Evolutionary conservation across 2,329 filamentous ascomycete species (phyloP).

Genomic region (Fusarium sp.): DNA sequence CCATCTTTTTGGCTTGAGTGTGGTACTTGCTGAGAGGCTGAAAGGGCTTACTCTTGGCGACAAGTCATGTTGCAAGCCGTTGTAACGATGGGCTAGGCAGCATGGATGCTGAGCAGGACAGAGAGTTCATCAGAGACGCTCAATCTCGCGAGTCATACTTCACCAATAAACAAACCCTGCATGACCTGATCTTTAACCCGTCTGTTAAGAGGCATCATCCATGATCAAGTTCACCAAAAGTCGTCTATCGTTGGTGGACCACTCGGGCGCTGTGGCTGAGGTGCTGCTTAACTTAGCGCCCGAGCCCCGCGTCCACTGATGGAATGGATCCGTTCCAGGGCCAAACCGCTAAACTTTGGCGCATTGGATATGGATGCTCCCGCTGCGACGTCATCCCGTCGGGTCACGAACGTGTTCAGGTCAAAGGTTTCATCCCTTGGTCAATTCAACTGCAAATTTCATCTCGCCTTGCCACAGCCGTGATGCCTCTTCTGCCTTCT

Average conservation of each 20-base stretch:
- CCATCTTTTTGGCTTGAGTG: neutral
- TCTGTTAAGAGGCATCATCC: neutral
- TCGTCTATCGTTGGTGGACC: neutral
- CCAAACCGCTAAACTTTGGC: conserved; percentile 15
- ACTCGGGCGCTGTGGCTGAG: neutral
- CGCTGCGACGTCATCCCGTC: conserved; percentile 11
- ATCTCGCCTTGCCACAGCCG: neutral
- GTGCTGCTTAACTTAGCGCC: conserved; percentile 20
- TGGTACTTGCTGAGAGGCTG: neutral
- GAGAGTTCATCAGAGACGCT: neutral
- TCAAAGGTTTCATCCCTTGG: neutral
- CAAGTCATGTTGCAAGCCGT: neutral
- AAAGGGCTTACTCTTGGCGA: neutral
- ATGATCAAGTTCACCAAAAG: neutral
- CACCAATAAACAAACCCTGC: neutral
- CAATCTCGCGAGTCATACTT: neutral
- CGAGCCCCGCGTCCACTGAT: conserved; percentile 18
- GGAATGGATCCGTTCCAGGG: conserved; percentile 6
- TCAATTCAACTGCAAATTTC: neutral
- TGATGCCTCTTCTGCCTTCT: neutral
- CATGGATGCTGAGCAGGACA: neutral
- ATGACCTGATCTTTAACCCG: neutral
- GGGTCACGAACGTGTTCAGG: neutral
- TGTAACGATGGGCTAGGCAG: neutral
- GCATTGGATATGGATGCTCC: neutral